These are phyloP conservation scores for Suhomyces bolitotheri DNA, from an alignment of 1,139 yeast species.

Conservation along the genomic window DNA sequence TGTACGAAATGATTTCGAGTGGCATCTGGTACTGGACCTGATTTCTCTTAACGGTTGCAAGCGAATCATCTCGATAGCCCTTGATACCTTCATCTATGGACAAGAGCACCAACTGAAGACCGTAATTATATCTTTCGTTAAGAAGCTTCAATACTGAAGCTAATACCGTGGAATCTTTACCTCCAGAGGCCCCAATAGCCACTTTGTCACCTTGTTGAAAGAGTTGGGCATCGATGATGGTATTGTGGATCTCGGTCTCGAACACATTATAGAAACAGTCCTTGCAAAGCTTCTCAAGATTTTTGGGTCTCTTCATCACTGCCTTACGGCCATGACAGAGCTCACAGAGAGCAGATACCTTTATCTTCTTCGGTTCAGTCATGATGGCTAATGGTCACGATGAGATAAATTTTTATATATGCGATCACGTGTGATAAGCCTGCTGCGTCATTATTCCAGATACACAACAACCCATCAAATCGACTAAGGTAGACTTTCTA, in stretches of 20 bases:
- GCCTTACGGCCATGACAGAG: constrained; percentile 86
- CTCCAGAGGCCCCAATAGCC: constrained; percentile 98
- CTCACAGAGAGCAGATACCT: constrained; percentile 64
- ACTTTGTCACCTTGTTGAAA: constrained; percentile 81
- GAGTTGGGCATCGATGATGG: constrained; percentile 68
- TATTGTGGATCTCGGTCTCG: constrained; percentile 93
- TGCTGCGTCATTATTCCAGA: background rate
- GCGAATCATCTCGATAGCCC: constrained; percentile 95
- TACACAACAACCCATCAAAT: background rate
- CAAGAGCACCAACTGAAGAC: constrained; percentile 74
- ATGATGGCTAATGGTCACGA: background rate
- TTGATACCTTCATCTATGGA: constrained; percentile 96
- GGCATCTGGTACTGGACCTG: constrained; percentile 87
- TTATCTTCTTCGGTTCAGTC: constrained; percentile 29
- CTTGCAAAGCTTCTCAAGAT: constrained; percentile 87
- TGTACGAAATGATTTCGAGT: constrained; percentile 84
- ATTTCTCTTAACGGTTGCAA: constrained; percentile 94
- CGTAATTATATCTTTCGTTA: constrained; percentile 86
- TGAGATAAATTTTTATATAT: constrained; percentile 6
- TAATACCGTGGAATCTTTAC: constrained; percentile 94
- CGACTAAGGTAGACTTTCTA: no score
- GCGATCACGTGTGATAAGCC: constrained; percentile 5
- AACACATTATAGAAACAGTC: constrained; percentile 86
- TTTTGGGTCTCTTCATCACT: constrained; percentile 88
- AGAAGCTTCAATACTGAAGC: constrained; percentile 85